phyloP scores from a whole-genome alignment of 108 stramenopile species.

The Hondaea fermentalgiana region DNA sequence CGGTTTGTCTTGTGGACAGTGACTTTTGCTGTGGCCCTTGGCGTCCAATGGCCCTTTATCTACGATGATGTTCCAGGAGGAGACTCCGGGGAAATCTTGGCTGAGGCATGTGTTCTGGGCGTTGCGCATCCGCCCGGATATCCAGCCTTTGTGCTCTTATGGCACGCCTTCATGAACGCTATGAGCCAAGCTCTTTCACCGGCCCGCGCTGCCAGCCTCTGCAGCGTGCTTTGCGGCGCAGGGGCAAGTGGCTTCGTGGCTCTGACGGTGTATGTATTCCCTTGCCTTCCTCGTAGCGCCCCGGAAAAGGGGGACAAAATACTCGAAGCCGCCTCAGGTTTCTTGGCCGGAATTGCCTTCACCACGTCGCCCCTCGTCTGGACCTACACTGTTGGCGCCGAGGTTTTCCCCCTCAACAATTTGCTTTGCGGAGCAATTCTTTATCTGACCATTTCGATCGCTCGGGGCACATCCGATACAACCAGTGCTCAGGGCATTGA shows the following conservation, averaged over 20 bases:
- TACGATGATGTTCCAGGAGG: neutral
- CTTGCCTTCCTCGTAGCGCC: neutral
- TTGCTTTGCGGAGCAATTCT: slow-evolving; percentile 45
- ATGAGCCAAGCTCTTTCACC: neutral
- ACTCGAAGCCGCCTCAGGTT: neutral
- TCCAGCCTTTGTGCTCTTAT: slow-evolving; percentile 53
- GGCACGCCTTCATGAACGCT: neutral
- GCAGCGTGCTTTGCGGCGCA: neutral
- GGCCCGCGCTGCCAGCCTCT: neutral
- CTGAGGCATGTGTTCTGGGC: slow-evolving; percentile 62
- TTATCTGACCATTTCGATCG: neutral
- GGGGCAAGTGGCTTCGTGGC: neutral
- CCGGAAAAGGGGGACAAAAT: neutral
- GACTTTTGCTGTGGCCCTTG: neutral
- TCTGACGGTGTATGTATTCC: neutral
- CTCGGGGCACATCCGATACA: too few species aligned
- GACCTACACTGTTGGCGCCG: slow-evolving; percentile 66
- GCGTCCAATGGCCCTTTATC: neutral
- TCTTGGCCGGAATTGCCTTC: slow-evolving; percentile 19
- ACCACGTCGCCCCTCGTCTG: slow-evolving; percentile 62
- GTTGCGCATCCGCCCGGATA: slow-evolving; percentile 73
- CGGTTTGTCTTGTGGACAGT: neutral
- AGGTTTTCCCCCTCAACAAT: slow-evolving; percentile 78
- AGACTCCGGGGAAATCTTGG: slow-evolving; percentile 54
- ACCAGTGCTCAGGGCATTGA: too few species aligned